Conservation (phyloP, 768 basidiomycete genomes). For the Pulveroboletus sp. region DNA sequence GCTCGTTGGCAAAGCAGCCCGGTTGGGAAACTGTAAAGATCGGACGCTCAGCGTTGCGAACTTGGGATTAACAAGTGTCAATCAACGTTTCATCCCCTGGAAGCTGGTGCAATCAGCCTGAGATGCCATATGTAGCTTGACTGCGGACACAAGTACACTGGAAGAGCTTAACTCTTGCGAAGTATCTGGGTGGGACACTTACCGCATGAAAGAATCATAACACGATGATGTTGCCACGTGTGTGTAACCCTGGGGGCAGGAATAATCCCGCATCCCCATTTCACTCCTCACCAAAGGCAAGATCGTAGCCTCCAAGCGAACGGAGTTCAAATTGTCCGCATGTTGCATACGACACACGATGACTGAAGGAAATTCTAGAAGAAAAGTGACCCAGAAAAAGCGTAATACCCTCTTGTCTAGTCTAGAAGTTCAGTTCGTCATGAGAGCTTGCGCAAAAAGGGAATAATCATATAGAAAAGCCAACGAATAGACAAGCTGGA, state of each 20-base stretch:
- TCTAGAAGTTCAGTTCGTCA: slow-evolving; percentile 24
- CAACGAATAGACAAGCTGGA: slow-evolving; percentile 31
- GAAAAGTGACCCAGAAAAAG: slow-evolving; percentile 7
- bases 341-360: slow-evolving; percentile 13
- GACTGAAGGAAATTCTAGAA: slow-evolving; percentile 13
- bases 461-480: slow-evolving; percentile 39
- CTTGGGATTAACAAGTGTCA: not conserved
- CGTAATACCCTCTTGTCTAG: slow-evolving; percentile 17
- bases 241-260: too few relatives aligned
- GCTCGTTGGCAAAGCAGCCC: not conserved
- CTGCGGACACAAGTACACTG: too few relatives aligned
- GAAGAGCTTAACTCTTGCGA: too few relatives aligned
- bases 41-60: too few relatives aligned
- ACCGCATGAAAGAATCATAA: not conserved
- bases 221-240: slow-evolving; percentile 7
- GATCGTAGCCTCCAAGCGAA: slow-evolving; percentile 13
- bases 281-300: slow-evolving; percentile 15
- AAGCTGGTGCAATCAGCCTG: too few relatives aligned
- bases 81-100: slow-evolving; percentile 1
- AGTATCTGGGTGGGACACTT: not conserved
- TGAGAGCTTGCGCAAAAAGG: slow-evolving; percentile 31
- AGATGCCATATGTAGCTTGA: too few relatives aligned
- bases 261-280: slow-evolving; percentile 23
- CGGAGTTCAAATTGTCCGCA: slow-evolving; percentile 8
- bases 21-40: not conserved